phyloP scores from a whole-genome alignment of 805 yeast species.

The Candida ovalis region DNA sequence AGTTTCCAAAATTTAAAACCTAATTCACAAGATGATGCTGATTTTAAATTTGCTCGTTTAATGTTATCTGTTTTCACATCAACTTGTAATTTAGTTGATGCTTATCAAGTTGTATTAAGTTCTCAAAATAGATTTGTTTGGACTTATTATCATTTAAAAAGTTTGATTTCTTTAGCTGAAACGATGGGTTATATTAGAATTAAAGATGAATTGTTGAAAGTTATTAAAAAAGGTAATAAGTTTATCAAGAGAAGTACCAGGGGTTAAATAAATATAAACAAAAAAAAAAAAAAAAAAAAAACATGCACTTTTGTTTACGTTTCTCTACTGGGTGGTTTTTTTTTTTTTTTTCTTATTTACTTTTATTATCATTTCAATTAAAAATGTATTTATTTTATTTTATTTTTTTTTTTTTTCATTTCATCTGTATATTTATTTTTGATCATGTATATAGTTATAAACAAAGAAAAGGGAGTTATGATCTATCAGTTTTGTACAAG shows the following conservation, averaged over 20 bases:
- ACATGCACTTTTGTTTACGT: too few relatives aligned
- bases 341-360: too few relatives aligned
- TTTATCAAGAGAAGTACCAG: slow-evolving; percentile 4
- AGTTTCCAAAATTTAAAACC: slow-evolving; percentile 42
- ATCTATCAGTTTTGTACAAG: slow-evolving; percentile 51
- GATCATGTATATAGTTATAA: neutral
- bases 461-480: too few relatives aligned
- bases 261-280: neutral
- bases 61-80: slow-evolving; percentile 61
- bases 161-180: slow-evolving; percentile 37
- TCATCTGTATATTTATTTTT: too few relatives aligned
- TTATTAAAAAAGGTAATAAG: slow-evolving; percentile 17
- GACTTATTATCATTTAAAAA: slow-evolving; percentile 47
- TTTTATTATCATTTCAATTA: too few relatives aligned
- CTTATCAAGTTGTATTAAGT: slow-evolving; percentile 60
- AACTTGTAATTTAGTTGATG: slow-evolving; percentile 60
- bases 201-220: slow-evolving; percentile 26
- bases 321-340: too few relatives aligned
- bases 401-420: too few relatives aligned
- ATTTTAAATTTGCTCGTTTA: slow-evolving; percentile 66
- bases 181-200: slow-evolving; percentile 41
- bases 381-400: too few relatives aligned
- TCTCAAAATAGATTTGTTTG: slow-evolving; percentile 69
- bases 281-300: slow-evolving; percentile 4
- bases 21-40: slow-evolving; percentile 40